Evolutionary conservation across 2,329 filamentous ascomycete species (phyloP), one percentile per base, ranked within the genome.

Genomic region (Stachybotrys chlorohalonatus): DNA sequence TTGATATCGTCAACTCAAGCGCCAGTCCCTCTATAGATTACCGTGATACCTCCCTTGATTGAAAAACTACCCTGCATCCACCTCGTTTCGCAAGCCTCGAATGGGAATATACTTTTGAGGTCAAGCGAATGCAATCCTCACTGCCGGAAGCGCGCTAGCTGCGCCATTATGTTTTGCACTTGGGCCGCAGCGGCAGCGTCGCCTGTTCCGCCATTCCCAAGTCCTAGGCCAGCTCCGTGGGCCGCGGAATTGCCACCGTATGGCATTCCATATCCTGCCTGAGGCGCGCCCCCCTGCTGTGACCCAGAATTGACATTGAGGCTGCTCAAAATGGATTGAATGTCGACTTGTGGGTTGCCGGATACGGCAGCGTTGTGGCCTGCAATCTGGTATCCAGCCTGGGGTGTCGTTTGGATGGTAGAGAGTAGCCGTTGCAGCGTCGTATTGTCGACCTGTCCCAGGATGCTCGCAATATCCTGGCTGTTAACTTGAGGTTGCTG

Each of bases 131-230:
- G 13, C 36, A 9, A 13, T 32, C n/a, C 9, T 42, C 16, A 83
- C 64, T 84, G 79, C 58, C 84, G 77, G 63, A 82, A 86, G 61
- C 80, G 82, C 50, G 85, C 81, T 56, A 90, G 72, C 62, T 89
- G 84, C 13, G 85, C 84, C 81, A 91, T 87, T 52, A 91, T 89
- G 62, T 88, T 86, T 66, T 86, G 81, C 61, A 90, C 77, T 53
- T 83, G 76, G 11, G 84, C 74, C 8, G 75, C 73, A 42, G 36
- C 36, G n/a, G 46, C 46, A 11, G 73, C 68, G 54, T 72, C 70
- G 11, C 65, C 64, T 54, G 65, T 59, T 24, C 60, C 57, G 24
- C 53, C 52, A n/a, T 31, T 48, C 57, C 58, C 53, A 47, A 62
- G 59, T 31, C 60, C 63, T 53, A 59, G 56, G 52, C 60, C 59